Evolutionary conservation across 805 yeast genomes (phyloP).

Genomic region (Wickerhamomyces subpelliculosus): DNA sequence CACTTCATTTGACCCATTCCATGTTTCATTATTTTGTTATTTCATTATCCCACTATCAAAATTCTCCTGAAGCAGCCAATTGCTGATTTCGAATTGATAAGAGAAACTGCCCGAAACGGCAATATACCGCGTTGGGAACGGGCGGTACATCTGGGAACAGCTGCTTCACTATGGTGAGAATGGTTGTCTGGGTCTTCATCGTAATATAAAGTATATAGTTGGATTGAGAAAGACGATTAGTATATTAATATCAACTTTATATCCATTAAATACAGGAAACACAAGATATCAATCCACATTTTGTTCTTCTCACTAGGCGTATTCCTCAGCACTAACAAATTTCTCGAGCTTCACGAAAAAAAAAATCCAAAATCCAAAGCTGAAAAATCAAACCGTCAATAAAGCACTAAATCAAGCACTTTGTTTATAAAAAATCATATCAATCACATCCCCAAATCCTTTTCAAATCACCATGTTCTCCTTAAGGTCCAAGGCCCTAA

Average conservation of each 20-base stretch:
- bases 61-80: constrained; percentile 4
- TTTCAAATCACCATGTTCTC: constrained; percentile 1
- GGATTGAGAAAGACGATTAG: no score
- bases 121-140: constrained; percentile 1
- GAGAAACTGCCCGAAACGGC: constrained; percentile 5
- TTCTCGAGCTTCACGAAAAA: constrained; percentile 1
- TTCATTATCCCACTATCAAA: no score
- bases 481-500: neutral
- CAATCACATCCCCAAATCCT: constrained; percentile 9
- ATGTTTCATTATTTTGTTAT: no score
- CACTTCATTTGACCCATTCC: no score
- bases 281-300: no score
- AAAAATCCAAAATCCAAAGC: neutral
- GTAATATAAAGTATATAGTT: no score
- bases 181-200: no score
- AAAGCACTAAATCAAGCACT: no score
- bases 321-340: constrained; percentile 14
- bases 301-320: no score
- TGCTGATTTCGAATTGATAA: constrained; percentile 4
- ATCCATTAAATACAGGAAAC: no score
- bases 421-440: constrained; percentile 1
- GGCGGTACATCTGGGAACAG: neutral
- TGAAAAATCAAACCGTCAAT: neutral
- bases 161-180: no score
- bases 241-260: no score